Conservation (phyloP, 768 basidiomycete species). For the Paxillus rubicundulus region DNA sequence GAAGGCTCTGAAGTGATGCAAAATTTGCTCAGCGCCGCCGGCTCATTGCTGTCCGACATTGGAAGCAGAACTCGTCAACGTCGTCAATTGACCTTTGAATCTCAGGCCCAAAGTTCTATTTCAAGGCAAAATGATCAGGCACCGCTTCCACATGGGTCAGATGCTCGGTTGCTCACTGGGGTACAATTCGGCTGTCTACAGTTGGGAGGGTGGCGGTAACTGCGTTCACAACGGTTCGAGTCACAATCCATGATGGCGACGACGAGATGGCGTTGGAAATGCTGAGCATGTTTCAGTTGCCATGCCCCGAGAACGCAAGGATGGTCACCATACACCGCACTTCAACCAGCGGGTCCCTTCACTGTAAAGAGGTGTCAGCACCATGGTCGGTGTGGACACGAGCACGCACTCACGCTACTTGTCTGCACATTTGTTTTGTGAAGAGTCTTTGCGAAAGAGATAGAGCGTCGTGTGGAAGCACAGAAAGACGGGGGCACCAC, state of each 20-base stretch:
- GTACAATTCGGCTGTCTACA: constrained; percentile 56
- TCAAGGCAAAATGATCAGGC: constrained; percentile 7
- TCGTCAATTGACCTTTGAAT: constrained; percentile 67
- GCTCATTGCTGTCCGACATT: constrained; percentile 60
- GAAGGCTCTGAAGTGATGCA: not conserved
- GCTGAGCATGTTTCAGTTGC: constrained; percentile 40
- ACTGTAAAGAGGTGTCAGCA: constrained; percentile 35
- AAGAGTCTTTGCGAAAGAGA: not conserved
- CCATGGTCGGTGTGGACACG: not conserved
- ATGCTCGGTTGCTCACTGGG: constrained; percentile 44
- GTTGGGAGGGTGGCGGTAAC: constrained; percentile 53
- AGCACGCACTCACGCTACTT: constrained; percentile 62
- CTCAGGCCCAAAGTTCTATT: constrained; percentile 64
- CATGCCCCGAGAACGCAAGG: constrained; percentile 4
- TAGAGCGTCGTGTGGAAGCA: constrained; percentile 6
- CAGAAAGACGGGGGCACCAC: constrained; percentile 7
- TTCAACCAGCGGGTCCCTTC: constrained; percentile 75
- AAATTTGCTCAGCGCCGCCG: constrained; percentile 23
- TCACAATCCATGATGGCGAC: constrained; percentile 76
- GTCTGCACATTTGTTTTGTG: constrained; percentile 58
- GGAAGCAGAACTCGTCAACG: constrained; percentile 69
- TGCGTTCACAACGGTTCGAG: constrained; percentile 59
- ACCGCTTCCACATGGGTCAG: constrained; percentile 8
- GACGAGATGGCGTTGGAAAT: constrained; percentile 75
- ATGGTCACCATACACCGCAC: constrained; percentile 54